phyloP scores from a whole-genome alignment of 805 yeast species.

The Maudiozyma saulgeensis region DNA sequence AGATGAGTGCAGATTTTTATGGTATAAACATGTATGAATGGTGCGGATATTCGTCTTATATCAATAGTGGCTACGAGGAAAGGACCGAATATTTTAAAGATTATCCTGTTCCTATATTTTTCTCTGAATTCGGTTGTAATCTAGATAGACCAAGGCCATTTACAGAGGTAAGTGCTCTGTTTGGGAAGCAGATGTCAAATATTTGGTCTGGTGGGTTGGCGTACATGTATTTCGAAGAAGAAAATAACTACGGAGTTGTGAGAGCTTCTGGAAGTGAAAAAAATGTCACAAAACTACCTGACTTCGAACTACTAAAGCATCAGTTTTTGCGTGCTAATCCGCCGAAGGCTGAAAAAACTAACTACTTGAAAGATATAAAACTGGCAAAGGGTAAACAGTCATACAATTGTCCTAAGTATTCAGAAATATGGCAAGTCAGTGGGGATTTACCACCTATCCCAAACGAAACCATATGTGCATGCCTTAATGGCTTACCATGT shows the following conservation, averaged over 20 bases:
- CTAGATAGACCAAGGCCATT: conserved; percentile 56
- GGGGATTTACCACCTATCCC: conserved; percentile 61
- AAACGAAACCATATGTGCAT: conserved; percentile 47
- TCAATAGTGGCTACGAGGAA: conserved; percentile 54
- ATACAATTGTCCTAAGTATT: conserved; percentile 13
- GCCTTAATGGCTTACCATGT: conserved; percentile 51
- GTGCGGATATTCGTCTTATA: conserved; percentile 64
- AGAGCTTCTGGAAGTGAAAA: conserved; percentile 33
- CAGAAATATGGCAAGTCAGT: conserved; percentile 49
- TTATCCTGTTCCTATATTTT: conserved; percentile 64
- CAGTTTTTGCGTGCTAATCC: conserved; percentile 44
- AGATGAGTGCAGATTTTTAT: conserved; percentile 56
- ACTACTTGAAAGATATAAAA: conserved; percentile 5
- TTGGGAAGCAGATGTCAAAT: conserved; percentile 57
- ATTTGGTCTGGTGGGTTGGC: conserved; percentile 85
- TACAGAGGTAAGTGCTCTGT: conserved; percentile 59
- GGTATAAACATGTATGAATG: conserved; percentile 85
- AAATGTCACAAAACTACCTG: conserved; percentile 45
- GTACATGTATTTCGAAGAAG: conserved; percentile 75
- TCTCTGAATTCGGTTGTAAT: conserved; percentile 79
- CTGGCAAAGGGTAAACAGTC: conserved; percentile 30
- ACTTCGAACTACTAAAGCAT: conserved; percentile 47
- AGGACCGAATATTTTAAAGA: conserved; percentile 54
- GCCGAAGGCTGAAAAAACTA: conserved; percentile 25
- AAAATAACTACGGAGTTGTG: conserved; percentile 66